phyloP scores from a whole-genome alignment of 768 basidiomycete genomes.

The Agaricus sinodeliciosus region DNA sequence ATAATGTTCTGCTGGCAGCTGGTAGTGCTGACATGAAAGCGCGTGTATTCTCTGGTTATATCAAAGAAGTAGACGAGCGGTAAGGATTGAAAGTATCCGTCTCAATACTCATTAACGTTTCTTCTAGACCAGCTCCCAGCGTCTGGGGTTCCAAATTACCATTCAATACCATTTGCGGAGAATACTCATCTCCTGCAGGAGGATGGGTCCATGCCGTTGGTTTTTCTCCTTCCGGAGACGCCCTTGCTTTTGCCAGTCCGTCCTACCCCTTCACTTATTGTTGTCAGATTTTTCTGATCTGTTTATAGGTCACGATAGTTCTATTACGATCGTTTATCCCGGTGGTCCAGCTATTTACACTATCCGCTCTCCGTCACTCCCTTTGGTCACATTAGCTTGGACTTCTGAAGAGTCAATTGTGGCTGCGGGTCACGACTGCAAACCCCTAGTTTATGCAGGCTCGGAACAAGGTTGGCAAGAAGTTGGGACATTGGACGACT shows the following conservation, averaged over 20 bases:
- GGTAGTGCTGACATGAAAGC: conserved; percentile 99
- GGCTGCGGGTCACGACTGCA: conserved; percentile 97
- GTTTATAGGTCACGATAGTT: conserved; percentile 85
- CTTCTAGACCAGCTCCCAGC: conserved; percentile 68
- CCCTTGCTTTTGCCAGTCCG: conserved; percentile 88
- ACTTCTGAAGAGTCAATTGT: conserved; percentile 75
- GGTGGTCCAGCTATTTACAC: conserved; percentile 64
- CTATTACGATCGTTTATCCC: conserved; percentile 90
- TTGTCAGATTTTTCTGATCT: not conserved
- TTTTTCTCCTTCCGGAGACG: conserved; percentile 96
- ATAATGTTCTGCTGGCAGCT: conserved; percentile 94
- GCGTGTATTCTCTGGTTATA: conserved; percentile 94
- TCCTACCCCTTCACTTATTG: conserved; percentile 8
- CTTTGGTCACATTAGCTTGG: conserved; percentile 83
- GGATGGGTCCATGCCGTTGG: conserved; percentile 97
- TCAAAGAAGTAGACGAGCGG: conserved; percentile 97
- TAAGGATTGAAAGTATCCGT: conserved; percentile 22
- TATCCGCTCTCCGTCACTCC: conserved; percentile 73
- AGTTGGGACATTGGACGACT: conserved; percentile 80
- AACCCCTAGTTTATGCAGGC: conserved; percentile 83
- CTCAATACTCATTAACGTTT: conserved; percentile 1
- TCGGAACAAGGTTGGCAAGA: conserved; percentile 71
- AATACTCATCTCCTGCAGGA: conserved; percentile 81
- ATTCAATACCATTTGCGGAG: conserved; percentile 96
- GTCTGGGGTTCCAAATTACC: conserved; percentile 99